Percentiles rank a stretch among this genome's conserved stretches.
Conservation (phyloP, 140 eudicot genomes). For the Cichorium intybus region DNA sequence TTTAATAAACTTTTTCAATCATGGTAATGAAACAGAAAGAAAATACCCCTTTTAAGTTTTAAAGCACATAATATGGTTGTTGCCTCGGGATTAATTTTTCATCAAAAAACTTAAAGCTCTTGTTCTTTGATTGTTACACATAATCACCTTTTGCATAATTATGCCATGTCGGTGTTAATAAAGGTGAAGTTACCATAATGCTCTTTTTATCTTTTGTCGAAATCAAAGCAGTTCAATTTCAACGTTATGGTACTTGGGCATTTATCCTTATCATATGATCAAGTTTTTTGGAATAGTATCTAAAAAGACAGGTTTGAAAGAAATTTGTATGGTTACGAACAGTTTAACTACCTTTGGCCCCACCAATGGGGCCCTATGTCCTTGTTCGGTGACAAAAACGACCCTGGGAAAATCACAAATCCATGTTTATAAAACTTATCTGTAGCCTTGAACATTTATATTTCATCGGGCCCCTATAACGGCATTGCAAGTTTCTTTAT, state of each 20-base stretch:
- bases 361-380: background rate
- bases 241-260: background rate
- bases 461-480: conserved; percentile 2
- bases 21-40: background rate
- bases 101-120: background rate
- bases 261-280: background rate
- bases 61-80: conserved; percentile 5
- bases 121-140: background rate
- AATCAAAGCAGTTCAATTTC: background rate
- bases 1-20: background rate
- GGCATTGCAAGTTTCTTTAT: background rate
- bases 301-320: background rate
- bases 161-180: background rate
- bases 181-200: background rate
- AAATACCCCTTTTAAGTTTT: conserved; percentile 15
- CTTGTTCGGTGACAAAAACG: background rate
- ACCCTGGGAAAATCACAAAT: background rate
- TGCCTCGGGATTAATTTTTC: conserved; percentile 16
- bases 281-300: background rate
- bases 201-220: background rate
- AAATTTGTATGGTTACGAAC: background rate
- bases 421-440: conserved; percentile 4
- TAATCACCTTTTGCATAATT: background rate
- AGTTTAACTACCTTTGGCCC: conserved; percentile 2
- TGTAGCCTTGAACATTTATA: conserved; percentile 5